Evolutionary conservation across 805 yeast species (phyloP).

Genomic region (Cyberlindnera nakhonratchasimensis): DNA sequence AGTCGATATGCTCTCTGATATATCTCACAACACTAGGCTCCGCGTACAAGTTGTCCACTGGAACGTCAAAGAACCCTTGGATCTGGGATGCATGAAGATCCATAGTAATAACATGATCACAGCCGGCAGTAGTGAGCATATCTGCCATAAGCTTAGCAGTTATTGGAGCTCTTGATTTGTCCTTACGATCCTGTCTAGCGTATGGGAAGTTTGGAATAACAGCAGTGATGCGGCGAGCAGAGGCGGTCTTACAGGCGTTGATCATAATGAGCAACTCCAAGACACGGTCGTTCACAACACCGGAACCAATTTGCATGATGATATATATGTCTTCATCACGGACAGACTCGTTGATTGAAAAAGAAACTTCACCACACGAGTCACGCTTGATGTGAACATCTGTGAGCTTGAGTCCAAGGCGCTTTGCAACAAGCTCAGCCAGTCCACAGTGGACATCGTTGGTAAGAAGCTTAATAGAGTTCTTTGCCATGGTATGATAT

Average conservation of each 20-base stretch:
- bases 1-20: constrained; percentile 58
- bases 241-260: constrained; percentile 78
- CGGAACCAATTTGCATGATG: constrained; percentile 76
- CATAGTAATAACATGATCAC: constrained; percentile 84
- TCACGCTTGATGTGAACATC: constrained; percentile 64
- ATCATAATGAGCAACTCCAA: constrained; percentile 75
- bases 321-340: constrained; percentile 83
- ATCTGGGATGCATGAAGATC: constrained; percentile 87
- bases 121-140: constrained; percentile 78
- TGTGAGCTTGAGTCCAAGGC: constrained; percentile 57
- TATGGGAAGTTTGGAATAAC: constrained; percentile 82
- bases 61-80: constrained; percentile 80
- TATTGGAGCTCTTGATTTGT: constrained; percentile 80
- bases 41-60: constrained; percentile 81
- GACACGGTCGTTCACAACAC: constrained; percentile 71
- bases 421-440: constrained; percentile 64
- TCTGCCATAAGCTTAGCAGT: constrained; percentile 85
- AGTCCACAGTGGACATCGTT: constrained; percentile 65
- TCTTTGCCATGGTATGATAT: constrained; percentile 55
- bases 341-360: constrained; percentile 75
- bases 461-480: constrained; percentile 65
- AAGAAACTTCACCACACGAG: constrained; percentile 70
- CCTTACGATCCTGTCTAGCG: constrained; percentile 87
- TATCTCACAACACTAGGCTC: constrained; percentile 79
- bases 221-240: constrained; percentile 79